These are phyloP conservation scores for Dactylellina sp. DNA, from an alignment of 2,329 filamentous ascomycete genomes.

Conservation along the genomic window DNA sequence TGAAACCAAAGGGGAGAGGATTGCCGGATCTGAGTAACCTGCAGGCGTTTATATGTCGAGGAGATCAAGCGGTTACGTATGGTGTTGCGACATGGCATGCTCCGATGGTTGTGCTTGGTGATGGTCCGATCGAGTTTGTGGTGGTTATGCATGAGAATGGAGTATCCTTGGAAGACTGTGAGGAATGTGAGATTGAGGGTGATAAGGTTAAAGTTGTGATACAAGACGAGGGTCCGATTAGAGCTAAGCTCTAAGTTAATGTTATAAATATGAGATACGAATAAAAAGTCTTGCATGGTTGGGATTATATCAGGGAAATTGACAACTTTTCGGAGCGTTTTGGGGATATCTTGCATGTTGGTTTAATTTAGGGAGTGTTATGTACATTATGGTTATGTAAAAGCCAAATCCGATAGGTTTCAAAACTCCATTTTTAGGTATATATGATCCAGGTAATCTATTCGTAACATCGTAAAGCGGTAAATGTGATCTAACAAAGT, in stretches of 20 bases:
- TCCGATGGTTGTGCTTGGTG: slow-evolving; percentile 89
- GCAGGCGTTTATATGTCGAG: slow-evolving; percentile 81
- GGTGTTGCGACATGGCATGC: slow-evolving; percentile 94
- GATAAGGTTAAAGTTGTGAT: slow-evolving; percentile 61
- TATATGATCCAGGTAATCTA: slow-evolving; percentile 20
- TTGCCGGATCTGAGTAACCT: slow-evolving; percentile 78
- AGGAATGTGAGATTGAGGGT: slow-evolving; percentile 73
- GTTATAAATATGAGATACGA: slow-evolving; percentile 44
- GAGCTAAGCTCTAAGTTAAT: slow-evolving; percentile 24
- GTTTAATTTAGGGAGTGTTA: slow-evolving; percentile 2
- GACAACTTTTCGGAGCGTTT: slow-evolving; percentile 38
- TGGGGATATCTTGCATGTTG: slow-evolving; percentile 24
- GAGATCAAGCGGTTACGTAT: slow-evolving; percentile 88
- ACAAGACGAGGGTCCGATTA: slow-evolving; percentile 46
- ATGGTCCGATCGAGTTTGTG: slow-evolving; percentile 80
- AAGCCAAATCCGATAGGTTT: neutral
- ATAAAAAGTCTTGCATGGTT: slow-evolving; percentile 60
- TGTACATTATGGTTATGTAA: slow-evolving; percentile 37
- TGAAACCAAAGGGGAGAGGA: slow-evolving; percentile 66
- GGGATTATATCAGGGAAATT: slow-evolving; percentile 61
- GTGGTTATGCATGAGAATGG: slow-evolving; percentile 91
- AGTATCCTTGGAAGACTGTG: slow-evolving; percentile 84
- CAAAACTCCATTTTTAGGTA: neutral
- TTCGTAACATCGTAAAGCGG: slow-evolving; percentile 1
- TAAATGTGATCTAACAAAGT: slow-evolving; percentile 9